Conservation (phyloP, 306 rosid species). For the Fragaria iinumae region DNA sequence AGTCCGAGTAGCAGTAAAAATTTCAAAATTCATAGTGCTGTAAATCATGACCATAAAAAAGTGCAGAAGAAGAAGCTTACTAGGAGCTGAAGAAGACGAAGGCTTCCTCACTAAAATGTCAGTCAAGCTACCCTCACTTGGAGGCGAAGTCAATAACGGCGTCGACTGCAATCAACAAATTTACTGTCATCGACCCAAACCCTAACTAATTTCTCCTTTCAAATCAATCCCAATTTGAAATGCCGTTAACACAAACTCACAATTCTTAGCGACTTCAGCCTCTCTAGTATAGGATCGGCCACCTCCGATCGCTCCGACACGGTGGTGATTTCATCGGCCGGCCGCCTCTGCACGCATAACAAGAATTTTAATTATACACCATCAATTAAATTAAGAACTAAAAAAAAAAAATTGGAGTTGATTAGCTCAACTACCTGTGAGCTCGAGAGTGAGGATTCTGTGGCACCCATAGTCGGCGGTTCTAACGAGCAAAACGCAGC, state of each 20-base stretch:
- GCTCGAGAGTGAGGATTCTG: constrained; percentile 71
- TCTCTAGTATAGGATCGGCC: constrained; percentile 67
- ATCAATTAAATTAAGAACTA: neutral
- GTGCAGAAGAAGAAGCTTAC: constrained; percentile 27
- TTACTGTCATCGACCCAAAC: constrained; percentile 20
- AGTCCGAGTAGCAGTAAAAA: too few relatives aligned
- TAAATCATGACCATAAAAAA: neutral
- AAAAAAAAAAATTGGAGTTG: neutral
- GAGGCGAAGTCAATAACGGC: constrained; percentile 76
- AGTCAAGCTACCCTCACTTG: constrained; percentile 70
- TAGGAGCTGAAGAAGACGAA: constrained; percentile 59
- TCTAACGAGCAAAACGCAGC: constrained; percentile 21
- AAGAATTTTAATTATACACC: neutral
- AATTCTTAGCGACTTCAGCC: constrained; percentile 66
- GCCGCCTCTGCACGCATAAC: constrained; percentile 35
- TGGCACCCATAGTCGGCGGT: constrained; percentile 65
- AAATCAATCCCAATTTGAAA: neutral
- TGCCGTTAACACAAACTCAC: constrained; percentile 36
- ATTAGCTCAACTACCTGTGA: constrained; percentile 33
- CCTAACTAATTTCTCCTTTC: neutral
- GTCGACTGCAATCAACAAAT: constrained; percentile 49
- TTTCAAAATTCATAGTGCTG: neutral
- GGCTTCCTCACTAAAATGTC: constrained; percentile 88
- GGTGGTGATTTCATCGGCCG: constrained; percentile 76
- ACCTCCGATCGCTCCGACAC: constrained; percentile 58